Percentiles rank a stretch among this genome's conserved stretches.
phyloP scores from a whole-genome alignment of 2,329 filamentous ascomycete genomes.

The Pseudopyricularia javanii region DNA sequence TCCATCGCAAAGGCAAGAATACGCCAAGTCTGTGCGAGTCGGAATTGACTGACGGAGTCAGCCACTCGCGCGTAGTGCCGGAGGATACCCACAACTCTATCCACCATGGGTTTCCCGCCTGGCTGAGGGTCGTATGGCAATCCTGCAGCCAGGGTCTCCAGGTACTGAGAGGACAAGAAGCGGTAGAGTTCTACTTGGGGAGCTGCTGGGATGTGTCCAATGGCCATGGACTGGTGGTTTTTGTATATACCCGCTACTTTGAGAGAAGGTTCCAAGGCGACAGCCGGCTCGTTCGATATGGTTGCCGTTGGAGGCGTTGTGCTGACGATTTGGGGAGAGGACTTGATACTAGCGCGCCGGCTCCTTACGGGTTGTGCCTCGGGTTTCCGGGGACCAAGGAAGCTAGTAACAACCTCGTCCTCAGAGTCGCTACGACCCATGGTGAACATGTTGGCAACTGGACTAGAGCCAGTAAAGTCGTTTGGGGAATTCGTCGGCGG shows the following conservation, averaged over 20 bases:
- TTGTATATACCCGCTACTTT: constrained; percentile 44
- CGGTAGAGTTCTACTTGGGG: constrained; percentile 39
- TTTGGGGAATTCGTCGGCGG: constrained; percentile 14
- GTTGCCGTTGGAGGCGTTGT: constrained; percentile 40
- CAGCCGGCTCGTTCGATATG: constrained; percentile 25
- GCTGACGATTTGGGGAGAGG: constrained; percentile 27
- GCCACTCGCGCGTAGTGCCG: constrained; percentile 46
- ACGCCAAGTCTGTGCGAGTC: constrained; percentile 53
- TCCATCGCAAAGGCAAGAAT: constrained; percentile 44
- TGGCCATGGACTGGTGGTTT: constrained; percentile 50
- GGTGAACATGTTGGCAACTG: constrained; percentile 36
- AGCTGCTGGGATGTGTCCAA: constrained; percentile 42
- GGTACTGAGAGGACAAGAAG: constrained; percentile 42
- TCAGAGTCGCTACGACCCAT: constrained; percentile 53
- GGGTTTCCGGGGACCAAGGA: constrained; percentile 33
- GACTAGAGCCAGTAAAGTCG: constrained; percentile 34
- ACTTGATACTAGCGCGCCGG: constrained; percentile 29
- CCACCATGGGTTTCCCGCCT: constrained; percentile 24
- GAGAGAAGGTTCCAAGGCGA: constrained; percentile 46
- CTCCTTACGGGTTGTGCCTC: constrained; percentile 18
- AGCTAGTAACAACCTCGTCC: constrained; percentile 49
- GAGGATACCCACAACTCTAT: constrained; percentile 37
- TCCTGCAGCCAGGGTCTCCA: constrained; percentile 37
- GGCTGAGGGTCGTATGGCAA: constrained; percentile 25
- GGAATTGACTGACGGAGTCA: constrained; percentile 41